phyloP scores from a whole-genome alignment of 2,329 filamentous ascomycete genomes.

The Aspergillus pseudoviridinutans region DNA sequence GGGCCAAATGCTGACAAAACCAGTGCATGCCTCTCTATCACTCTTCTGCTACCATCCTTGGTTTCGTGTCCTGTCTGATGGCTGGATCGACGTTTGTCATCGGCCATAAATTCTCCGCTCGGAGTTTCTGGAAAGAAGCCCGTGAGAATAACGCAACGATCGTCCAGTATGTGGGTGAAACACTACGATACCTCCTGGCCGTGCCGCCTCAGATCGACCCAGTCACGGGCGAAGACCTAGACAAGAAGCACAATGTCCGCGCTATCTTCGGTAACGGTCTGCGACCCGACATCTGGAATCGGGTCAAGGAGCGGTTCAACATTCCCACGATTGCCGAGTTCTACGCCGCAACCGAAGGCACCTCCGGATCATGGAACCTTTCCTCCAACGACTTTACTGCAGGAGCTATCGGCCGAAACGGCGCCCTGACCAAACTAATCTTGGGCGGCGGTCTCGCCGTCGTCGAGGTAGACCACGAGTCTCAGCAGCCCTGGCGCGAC shows the following conservation, averaged over 20 bases:
- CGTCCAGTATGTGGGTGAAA: constrained; percentile 87
- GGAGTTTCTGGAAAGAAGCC: constrained; percentile 72
- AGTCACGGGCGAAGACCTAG: constrained; percentile 62
- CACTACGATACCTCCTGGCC: constrained; percentile 74
- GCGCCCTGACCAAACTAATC: constrained; percentile 56
- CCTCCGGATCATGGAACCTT: constrained; percentile 66
- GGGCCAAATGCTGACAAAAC: not conserved
- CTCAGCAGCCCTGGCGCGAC: constrained; percentile 64
- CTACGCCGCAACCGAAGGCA: constrained; percentile 74
- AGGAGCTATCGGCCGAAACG: constrained; percentile 75
- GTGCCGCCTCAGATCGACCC: constrained; percentile 60
- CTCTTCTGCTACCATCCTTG: constrained; percentile 70
- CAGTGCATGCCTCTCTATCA: constrained; percentile 89
- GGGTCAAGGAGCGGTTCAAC: constrained; percentile 75
- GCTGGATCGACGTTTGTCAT: constrained; percentile 65
- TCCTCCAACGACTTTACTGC: constrained; percentile 67
- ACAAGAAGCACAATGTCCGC: constrained; percentile 68
- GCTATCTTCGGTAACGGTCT: constrained; percentile 80
- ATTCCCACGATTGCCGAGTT: constrained; percentile 73
- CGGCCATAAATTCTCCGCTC: constrained; percentile 73
- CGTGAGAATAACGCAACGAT: constrained; percentile 67
- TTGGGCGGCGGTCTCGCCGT: constrained; percentile 52
- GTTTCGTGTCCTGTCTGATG: constrained; percentile 58
- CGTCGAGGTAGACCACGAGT: constrained; percentile 67
- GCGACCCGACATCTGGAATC: constrained; percentile 79